Conservation (phyloP, 768 basidiomycete genomes). For the Termitomyces sp. region DNA sequence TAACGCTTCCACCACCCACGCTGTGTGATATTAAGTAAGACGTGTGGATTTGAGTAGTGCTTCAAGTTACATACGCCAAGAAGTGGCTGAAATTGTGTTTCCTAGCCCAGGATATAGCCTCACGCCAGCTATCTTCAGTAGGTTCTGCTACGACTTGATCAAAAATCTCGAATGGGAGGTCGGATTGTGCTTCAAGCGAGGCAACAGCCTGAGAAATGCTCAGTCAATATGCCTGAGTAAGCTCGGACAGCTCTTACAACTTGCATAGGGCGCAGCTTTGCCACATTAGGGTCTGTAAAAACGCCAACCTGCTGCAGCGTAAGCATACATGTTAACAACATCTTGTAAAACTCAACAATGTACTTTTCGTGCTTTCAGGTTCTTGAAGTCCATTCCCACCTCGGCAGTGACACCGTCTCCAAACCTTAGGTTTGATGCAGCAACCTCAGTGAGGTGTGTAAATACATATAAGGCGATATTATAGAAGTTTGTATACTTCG, state of each 20-base stretch:
- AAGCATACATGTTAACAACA: neutral
- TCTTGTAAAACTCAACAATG: neutral
- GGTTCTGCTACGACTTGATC: constrained; percentile 85
- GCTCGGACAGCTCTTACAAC: constrained; percentile 40
- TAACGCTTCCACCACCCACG: constrained; percentile 90
- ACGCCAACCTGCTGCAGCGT: constrained; percentile 70
- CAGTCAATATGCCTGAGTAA: neutral
- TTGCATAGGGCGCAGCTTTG: constrained; percentile 76
- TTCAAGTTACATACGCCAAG: constrained; percentile 57
- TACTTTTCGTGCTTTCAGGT: constrained; percentile 87
- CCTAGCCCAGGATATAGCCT: constrained; percentile 86
- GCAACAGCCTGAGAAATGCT: constrained; percentile 52
- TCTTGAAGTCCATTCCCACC: constrained; percentile 91
- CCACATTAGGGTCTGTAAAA: constrained; percentile 87
- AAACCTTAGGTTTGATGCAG: constrained; percentile 84
- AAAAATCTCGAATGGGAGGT: constrained; percentile 77
- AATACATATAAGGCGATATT: neutral
- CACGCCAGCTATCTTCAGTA: constrained; percentile 83
- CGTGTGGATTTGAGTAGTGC: neutral
- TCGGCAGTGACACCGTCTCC: constrained; percentile 87
- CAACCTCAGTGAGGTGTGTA: constrained; percentile 42
- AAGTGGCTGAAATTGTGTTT: constrained; percentile 90
- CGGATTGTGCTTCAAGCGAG: constrained; percentile 71
- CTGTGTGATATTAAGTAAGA: constrained; percentile 28
- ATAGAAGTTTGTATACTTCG: constrained; percentile 43